phyloP scores from a whole-genome alignment of 306 rosid genomes.

The Prosopis cineraria region DNA sequence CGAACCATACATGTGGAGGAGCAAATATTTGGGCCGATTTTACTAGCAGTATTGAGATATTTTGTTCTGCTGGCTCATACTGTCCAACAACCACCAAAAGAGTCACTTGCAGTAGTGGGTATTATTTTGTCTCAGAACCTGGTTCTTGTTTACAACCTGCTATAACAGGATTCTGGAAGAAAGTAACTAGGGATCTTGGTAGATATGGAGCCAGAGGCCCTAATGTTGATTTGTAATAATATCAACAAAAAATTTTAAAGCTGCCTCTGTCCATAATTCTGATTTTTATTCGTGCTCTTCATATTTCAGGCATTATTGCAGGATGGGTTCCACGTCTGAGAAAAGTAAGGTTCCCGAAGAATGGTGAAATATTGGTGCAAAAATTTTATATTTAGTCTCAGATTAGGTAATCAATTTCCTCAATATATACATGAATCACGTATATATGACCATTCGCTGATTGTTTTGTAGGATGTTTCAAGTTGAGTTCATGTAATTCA shows the following conservation, averaged over 20 bases:
- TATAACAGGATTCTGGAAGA: slow-evolving; percentile 21
- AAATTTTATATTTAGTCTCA: not conserved
- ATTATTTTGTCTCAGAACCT: slow-evolving; percentile 41
- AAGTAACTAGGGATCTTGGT: not conserved
- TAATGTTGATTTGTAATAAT: slow-evolving; percentile 10
- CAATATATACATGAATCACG: not conserved
- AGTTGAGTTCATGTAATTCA: slow-evolving; percentile 80
- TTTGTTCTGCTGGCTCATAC: slow-evolving; percentile 88
- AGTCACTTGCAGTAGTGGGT: slow-evolving; percentile 78
- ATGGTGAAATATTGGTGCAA: slow-evolving; percentile 18
- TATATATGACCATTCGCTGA: slow-evolving; percentile 45
- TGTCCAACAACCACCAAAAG: slow-evolving; percentile 78
- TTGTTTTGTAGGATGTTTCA: slow-evolving; percentile 80
- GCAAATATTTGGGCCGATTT: slow-evolving; percentile 93
- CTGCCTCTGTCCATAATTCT: slow-evolving; percentile 26
- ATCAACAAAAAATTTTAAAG: not conserved
- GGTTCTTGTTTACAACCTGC: slow-evolving; percentile 9
- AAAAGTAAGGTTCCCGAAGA: slow-evolving; percentile 54
- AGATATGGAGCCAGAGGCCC: slow-evolving; percentile 8
- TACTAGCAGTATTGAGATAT: slow-evolving; percentile 67
- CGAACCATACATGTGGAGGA: slow-evolving; percentile 95
- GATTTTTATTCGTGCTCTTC: slow-evolving; percentile 31
- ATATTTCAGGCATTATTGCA: slow-evolving; percentile 83
- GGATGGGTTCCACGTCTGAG: slow-evolving; percentile 86
- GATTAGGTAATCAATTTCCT: slow-evolving; percentile 17